Percentiles rank a stretch among this genome's conserved stretches.
Evolutionary conservation across 2,329 filamentous ascomycete species (phyloP).

Genomic region (Aspergillus sp.): DNA sequence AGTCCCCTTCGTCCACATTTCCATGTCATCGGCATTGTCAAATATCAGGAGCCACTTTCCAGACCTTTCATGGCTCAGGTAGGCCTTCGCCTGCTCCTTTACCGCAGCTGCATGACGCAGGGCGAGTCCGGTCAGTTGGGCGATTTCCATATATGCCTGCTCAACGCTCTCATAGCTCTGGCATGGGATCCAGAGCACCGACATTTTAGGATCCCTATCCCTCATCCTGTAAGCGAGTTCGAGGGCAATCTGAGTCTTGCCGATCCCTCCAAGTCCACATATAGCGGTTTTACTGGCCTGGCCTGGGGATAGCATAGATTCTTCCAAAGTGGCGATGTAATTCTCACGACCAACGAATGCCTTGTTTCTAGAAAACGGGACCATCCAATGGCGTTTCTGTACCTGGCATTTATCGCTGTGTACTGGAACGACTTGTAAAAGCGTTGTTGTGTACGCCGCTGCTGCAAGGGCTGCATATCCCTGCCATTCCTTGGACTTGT

Average conservation of each 20-base stretch:
- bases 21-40: constrained; percentile 23
- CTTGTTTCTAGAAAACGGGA: not conserved
- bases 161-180: constrained; percentile 19
- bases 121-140: not conserved
- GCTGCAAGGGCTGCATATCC: too few relatives aligned
- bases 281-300: not conserved
- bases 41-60: constrained; percentile 23
- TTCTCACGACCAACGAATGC: not conserved
- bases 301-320: not conserved
- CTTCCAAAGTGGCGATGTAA: not conserved
- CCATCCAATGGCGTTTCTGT: not conserved
- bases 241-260: not conserved
- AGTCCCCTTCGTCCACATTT: constrained; percentile 13
- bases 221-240: constrained; percentile 9
- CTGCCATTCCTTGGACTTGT: too few relatives aligned
- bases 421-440: too few relatives aligned
- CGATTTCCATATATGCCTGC: constrained; percentile 13
- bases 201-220: constrained; percentile 8
- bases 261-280: not conserved
- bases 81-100: constrained; percentile 1
- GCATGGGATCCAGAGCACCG: constrained; percentile 29
- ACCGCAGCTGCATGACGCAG: constrained; percentile 1
- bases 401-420: not conserved
- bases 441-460: too few relatives aligned
- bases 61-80: constrained; percentile 10